These are phyloP conservation scores for Fusarium caatingaense DNA, from an alignment of 2,329 filamentous ascomycete species.

Conservation along the genomic window DNA sequence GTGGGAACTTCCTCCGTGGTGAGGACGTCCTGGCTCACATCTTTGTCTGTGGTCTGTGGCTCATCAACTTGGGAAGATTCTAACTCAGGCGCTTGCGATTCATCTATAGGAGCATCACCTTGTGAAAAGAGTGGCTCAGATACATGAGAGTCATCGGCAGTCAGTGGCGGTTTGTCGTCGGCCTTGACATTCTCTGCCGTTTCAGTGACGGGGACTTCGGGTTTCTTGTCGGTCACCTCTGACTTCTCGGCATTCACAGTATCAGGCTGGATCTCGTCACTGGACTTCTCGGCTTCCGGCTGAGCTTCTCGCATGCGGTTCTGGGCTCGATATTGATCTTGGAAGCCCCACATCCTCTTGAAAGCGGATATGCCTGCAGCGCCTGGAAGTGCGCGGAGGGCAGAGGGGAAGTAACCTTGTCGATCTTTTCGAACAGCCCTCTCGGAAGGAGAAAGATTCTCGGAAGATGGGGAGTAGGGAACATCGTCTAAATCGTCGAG, in stretches of 20 bases:
- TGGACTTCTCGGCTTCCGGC: slow-evolving; percentile 1
- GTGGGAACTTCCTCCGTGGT: background rate
- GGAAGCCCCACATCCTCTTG: slow-evolving; percentile 39
- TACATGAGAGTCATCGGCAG: slow-evolving; percentile 37
- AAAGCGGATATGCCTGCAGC: slow-evolving; percentile 34
- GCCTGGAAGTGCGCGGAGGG: slow-evolving; percentile 34
- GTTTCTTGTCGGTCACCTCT: slow-evolving; percentile 4
- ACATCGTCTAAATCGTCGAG: slow-evolving; percentile 22
- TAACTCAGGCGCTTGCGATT: slow-evolving; percentile 41
- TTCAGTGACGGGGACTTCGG: background rate
- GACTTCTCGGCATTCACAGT: slow-evolving; percentile 8
- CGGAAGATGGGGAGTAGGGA: slow-evolving; percentile 13
- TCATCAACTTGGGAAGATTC: slow-evolving; percentile 45
- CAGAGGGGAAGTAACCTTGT: slow-evolving; percentile 40
- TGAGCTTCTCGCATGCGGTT: slow-evolving; percentile 7
- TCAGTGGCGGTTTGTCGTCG: slow-evolving; percentile 1
- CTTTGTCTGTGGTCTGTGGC: background rate
- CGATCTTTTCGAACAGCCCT: slow-evolving; percentile 20
- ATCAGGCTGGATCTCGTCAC: background rate
- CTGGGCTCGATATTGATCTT: slow-evolving; percentile 14
- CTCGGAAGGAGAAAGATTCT: slow-evolving; percentile 8
- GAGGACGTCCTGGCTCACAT: background rate
- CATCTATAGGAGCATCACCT: slow-evolving; percentile 41
- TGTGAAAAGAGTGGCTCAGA: slow-evolving; percentile 52
- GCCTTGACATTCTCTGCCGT: background rate